phyloP scores from a whole-genome alignment of 371 early-diverging fungal genomes.

The Mucor racemosus region DNA sequence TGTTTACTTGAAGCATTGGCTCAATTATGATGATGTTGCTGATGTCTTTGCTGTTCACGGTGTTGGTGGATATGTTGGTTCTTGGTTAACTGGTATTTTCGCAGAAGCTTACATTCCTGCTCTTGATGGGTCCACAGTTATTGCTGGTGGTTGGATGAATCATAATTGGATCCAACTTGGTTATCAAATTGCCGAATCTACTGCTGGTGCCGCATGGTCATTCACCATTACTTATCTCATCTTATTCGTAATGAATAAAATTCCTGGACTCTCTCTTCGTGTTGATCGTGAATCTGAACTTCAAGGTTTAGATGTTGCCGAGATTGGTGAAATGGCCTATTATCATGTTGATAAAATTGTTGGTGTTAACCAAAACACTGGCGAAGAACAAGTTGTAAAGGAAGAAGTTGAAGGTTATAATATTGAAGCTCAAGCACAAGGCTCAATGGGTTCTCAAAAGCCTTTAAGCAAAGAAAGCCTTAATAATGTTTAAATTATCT shows the following conservation, averaged over 20 bases:
- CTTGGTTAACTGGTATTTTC: conserved; percentile 88
- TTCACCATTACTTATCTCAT: conserved; percentile 78
- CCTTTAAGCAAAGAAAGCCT: conserved; percentile 26
- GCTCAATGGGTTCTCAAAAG: conserved; percentile 28
- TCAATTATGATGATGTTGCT: conserved; percentile 88
- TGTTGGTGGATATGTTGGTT: conserved; percentile 86
- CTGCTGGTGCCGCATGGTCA: conserved; percentile 80
- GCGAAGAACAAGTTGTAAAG: conserved; percentile 27
- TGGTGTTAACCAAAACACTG: conserved; percentile 41
- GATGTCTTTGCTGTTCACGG: conserved; percentile 91
- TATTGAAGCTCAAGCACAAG: conserved; percentile 28
- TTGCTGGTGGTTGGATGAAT: conserved; percentile 86
- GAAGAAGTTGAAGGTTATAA: conserved; percentile 41
- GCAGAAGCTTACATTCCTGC: conserved; percentile 76
- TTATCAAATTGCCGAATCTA: conserved; percentile 80
- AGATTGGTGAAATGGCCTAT: conserved; percentile 81
- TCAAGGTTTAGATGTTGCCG: conserved; percentile 76
- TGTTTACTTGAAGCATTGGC: conserved; percentile 73
- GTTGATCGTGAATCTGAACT: conserved; percentile 75
- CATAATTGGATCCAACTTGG: conserved; percentile 81
- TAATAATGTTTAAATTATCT: conserved; percentile 21
- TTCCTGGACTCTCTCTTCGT: conserved; percentile 79
- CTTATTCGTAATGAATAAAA: conserved; percentile 76
- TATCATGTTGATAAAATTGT: conserved; percentile 56
- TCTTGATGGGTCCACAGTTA: conserved; percentile 70